Base-by-base conservation (phyloP, 495 filamentous ascomycete genomes). In the Penicillium daleae region DNA sequence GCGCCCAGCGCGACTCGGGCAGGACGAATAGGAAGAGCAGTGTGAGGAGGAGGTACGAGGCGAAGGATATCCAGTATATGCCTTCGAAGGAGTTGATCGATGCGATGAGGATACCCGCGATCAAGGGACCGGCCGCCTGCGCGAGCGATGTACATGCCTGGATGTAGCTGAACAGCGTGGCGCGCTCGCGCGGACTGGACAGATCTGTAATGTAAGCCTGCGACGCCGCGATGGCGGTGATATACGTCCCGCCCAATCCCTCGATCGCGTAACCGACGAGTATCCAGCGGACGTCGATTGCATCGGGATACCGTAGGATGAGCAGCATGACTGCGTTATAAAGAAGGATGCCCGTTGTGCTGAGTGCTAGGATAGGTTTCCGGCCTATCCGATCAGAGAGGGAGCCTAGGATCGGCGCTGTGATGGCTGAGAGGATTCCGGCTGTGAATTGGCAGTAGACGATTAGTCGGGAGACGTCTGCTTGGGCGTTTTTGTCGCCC, bases 191-290 rank as follows among this genome's bases (percentile, higher is more conserved):
- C 8, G 21, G 55, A 4, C 15, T 31, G 13, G 27, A 35, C 3
- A 63, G 8, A 26, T 63, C 61, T 8, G 55, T 44, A 9, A 63
- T 58, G 19, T 63, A 63, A 12, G 61, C 54, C 26, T 57, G 55
- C 3, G 61, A 63, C 8, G 55, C 37, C 29, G 54, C 21, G 12
- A 33, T 52, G 4, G 55, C 54, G 6, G 33, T 52, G 6, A 63
- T 63, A 13, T 57, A 19, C 13, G 44, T n/a, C 1, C 61, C 61
- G 17, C 44, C 50, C 1, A 63, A 46, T 4, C 61, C 61, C 21
- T 63, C 54, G 1, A 52, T 32, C 6, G 61, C 61, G 12, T 58
- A 57, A 4, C 61, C 61, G 8, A 63, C 46, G 1, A 63, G 19
- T 22, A 46, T 12, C 40, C 44, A 48, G 44, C 44, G 44, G 13